Evolutionary conservation across 1,284 basidiomycete species (phyloP), one percentile per base, ranked within the genome.

Genomic region (Tetrapyrgos nigripes): DNA sequence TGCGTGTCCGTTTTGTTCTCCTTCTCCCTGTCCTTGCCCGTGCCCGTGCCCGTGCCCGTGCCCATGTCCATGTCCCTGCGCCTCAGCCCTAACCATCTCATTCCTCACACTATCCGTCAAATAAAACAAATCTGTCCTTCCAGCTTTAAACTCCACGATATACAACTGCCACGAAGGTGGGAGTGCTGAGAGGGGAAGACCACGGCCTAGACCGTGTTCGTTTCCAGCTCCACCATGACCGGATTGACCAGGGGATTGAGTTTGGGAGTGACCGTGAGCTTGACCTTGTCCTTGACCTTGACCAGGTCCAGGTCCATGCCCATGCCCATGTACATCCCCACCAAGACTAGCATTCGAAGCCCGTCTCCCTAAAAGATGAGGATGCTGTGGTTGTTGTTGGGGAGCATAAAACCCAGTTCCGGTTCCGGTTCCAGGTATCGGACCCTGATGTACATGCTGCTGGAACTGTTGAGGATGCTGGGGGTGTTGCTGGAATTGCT

Each of bases 131-230:
- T 98, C 97, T 61, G 95, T 96, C 27, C 97, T 87, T 0, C 94
- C 94, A 0, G 95, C 95, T 78, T 98, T 98, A 83, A 99, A 99
- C 70, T 97, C 93, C 67, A 98, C 93, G 68, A 98, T 96, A 80
- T 88, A 98, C 4, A 98, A 83, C n/a, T 92, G 93, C 78, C 92
- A 94, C 24, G 88, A 86, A 17, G 89, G 76, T 0, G 94, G 89
- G 28, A 99, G 87, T 28, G 88, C 78, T 67, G 91, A 87, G 17
- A 98, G 82, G 0, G 96, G 94, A 0, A 98, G 85, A 19, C 96
- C 96, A 69, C 92, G 93, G 49, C 96, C 96, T 13, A 97, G 86
- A 23, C 96, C 93, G 21, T 61, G 50, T 47, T 61, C 59, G 13
- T 37, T 37, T 2, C 26, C 51, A 24, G 26, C n/a, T 27, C 27